phyloP scores from a whole-genome alignment of 208 protist genomes.

The Leptomonas pyrrhocoris region DNA sequence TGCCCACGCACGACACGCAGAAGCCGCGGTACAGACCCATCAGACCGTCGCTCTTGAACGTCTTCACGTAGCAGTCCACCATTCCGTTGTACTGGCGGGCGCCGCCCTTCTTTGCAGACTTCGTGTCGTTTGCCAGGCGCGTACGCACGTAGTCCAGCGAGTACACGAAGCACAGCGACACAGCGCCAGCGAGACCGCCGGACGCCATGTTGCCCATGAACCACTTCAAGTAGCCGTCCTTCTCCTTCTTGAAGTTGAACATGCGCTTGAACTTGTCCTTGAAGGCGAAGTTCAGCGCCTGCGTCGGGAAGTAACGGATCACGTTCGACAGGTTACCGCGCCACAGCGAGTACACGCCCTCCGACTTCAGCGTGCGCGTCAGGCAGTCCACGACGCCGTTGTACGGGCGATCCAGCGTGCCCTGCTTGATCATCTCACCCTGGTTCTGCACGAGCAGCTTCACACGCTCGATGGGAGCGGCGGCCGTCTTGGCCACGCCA shows the following conservation, averaged over 20 bases:
- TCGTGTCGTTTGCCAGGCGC: conserved; percentile 93
- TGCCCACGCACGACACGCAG: conserved; percentile 94
- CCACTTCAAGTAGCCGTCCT: conserved; percentile 80
- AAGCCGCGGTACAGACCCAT: conserved; percentile 97
- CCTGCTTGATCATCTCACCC: conserved; percentile 83
- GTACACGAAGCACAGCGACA: conserved; percentile 96
- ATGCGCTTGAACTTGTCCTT: conserved; percentile 96
- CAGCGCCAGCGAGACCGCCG: conserved; percentile 96
- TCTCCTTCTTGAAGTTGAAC: conserved; percentile 92
- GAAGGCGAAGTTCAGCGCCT: conserved; percentile 98
- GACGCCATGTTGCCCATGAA: conserved; percentile 95
- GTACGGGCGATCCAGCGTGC: conserved; percentile 86
- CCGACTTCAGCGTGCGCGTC: conserved; percentile 86
- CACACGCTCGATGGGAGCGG: conserved; percentile 96
- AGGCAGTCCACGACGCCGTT: conserved; percentile 96
- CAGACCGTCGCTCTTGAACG: conserved; percentile 75
- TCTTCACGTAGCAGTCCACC: conserved; percentile 94
- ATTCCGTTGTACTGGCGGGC: conserved; percentile 95
- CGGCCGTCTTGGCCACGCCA: conserved; percentile 90
- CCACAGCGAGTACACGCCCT: conserved; percentile 96
- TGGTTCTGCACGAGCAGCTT: conserved; percentile 97
- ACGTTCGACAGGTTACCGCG: conserved; percentile 97
- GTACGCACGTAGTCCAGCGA: conserved; percentile 98
- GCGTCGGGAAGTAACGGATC: conserved; percentile 98
- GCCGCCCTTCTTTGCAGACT: conserved; percentile 83